phyloP scores from a whole-genome alignment of 164 flowering plant species.

The Taxillus chinensis region DNA sequence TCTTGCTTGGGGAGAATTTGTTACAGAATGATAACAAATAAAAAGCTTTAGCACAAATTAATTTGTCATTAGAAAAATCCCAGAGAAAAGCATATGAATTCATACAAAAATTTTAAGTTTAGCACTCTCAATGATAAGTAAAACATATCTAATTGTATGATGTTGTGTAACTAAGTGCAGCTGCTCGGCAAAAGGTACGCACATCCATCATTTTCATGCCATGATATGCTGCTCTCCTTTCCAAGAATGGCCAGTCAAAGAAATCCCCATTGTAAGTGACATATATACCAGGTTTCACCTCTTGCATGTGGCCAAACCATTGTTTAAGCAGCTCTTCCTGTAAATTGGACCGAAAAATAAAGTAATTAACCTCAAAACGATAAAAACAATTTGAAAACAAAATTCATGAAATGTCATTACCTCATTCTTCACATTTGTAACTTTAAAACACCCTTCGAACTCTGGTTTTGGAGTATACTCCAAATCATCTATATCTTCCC shows the following conservation, averaged over 20 bases:
- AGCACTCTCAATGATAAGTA: too few species aligned
- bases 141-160: neutral
- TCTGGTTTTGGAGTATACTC: slow-evolving; percentile 99
- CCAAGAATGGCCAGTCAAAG: slow-evolving; percentile 98
- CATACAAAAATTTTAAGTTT: neutral
- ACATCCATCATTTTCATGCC: slow-evolving; percentile 78
- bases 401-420: slow-evolving; percentile 24
- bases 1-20: too few species aligned
- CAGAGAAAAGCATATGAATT: too few species aligned
- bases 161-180: neutral
- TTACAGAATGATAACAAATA: too few species aligned
- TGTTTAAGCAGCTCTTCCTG: slow-evolving; percentile 72
- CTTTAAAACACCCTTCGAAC: slow-evolving; percentile 85
- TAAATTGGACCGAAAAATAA: slow-evolving; percentile 12
- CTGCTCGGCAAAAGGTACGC: slow-evolving; percentile 14
- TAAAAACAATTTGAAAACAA: slow-evolving; percentile 2
- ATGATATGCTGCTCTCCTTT: slow-evolving; percentile 82
- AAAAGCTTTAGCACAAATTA: too few species aligned
- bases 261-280: slow-evolving; percentile 96
- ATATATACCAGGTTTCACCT: slow-evolving; percentile 93
- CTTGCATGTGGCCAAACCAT: slow-evolving; percentile 96
- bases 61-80: too few species aligned
- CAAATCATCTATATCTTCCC: slow-evolving; percentile 88
- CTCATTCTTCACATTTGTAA: slow-evolving; percentile 83
- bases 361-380: neutral